A percentile compares a stretch with the other conserved stretches of the same genome.
phyloP scores from a whole-genome alignment of 2,329 filamentous ascomycete species.

The Aspergillus ochraceus region DNA sequence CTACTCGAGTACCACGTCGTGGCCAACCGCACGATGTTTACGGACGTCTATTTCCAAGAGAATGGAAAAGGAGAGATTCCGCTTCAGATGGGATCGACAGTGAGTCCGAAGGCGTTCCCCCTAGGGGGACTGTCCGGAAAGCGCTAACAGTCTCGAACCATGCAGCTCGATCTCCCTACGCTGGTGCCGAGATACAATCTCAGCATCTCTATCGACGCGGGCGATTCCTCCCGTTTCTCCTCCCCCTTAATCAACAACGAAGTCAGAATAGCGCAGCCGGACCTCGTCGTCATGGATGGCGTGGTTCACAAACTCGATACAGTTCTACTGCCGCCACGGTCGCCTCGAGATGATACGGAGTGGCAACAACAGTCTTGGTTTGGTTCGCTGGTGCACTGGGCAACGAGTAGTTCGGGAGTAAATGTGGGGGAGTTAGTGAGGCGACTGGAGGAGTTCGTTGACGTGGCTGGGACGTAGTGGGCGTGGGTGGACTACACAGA shows the following conservation, averaged over 20 bases:
- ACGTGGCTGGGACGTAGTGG: neutral
- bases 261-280: neutral
- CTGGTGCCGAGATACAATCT: neutral
- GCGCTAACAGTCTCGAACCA: neutral
- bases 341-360: neutral
- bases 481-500: neutral
- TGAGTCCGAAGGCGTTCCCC: neutral
- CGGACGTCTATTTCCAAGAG: neutral
- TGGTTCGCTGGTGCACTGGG: neutral
- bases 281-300: neutral
- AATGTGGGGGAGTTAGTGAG: neutral
- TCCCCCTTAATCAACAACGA: neutral
- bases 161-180: neutral
- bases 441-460: neutral
- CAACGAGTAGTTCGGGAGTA: neutral
- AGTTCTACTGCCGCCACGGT: neutral
- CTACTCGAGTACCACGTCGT: conserved; percentile 8
- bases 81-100: neutral
- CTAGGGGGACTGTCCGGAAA: neutral
- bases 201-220: neutral
- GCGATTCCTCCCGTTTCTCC: neutral
- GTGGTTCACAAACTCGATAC: neutral
- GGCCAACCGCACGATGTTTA: conserved; percentile 3
- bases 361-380: neutral
- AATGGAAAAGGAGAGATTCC: neutral